phyloP scores from a whole-genome alignment of 371 early-diverging fungal genomes.

The Mortierella sp. region DNA sequence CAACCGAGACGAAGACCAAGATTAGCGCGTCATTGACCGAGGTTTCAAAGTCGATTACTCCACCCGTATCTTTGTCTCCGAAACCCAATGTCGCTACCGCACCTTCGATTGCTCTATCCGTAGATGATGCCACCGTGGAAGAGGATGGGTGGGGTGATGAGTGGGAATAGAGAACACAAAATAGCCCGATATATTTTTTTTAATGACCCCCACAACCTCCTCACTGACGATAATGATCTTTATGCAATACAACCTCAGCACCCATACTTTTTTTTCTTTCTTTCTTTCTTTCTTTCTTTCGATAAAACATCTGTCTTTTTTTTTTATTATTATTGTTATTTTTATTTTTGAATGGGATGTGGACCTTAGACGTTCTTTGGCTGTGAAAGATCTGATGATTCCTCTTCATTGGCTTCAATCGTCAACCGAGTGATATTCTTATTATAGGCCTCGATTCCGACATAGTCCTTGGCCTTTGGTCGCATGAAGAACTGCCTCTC shows the following conservation, averaged over 20 bases:
- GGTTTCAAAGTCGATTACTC: too few relatives aligned
- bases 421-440: constrained; percentile 26
- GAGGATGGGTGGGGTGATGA: constrained; percentile 49
- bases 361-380: neutral
- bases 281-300: too few relatives aligned
- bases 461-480: constrained; percentile 46
- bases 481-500: constrained; percentile 37
- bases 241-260: neutral
- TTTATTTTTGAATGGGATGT: constrained; percentile 9
- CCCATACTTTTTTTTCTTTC: neutral
- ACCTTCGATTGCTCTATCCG: constrained; percentile 26
- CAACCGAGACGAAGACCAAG: neutral
- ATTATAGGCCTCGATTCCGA: constrained; percentile 40
- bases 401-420: neutral
- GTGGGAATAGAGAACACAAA: constrained; percentile 21
- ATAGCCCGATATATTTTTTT: neutral
- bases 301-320: too few relatives aligned
- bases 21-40: neutral
- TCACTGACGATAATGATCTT: neutral
- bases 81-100: neutral
- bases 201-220: neutral
- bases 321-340: neutral
- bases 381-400: constrained; percentile 5
- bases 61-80: too few relatives aligned
- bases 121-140: constrained; percentile 30